These are phyloP conservation scores for Carex kokanica DNA, from an alignment of 176 grass and related monocot species.

Conservation along the genomic window DNA sequence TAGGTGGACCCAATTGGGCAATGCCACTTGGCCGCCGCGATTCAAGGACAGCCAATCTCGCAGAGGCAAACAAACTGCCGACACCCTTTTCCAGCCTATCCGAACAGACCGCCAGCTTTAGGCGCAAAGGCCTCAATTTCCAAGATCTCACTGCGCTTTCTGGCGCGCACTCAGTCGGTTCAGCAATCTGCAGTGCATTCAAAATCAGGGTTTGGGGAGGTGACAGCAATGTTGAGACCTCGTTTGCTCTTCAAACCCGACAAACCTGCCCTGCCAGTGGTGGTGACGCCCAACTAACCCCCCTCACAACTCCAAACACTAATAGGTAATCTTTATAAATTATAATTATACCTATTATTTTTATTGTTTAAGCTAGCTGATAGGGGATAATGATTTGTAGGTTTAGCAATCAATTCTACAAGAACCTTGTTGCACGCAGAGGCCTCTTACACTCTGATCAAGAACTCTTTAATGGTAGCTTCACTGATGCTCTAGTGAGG, in stretches of 20 bases:
- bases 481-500: slow-evolving; percentile 36
- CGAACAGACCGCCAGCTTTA: slow-evolving; percentile 22
- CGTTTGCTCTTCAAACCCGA: neutral
- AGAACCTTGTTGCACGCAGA: slow-evolving; percentile 30
- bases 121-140: slow-evolving; percentile 30
- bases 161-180: slow-evolving; percentile 36
- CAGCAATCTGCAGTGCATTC: slow-evolving; percentile 36
- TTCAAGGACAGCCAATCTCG: slow-evolving; percentile 17
- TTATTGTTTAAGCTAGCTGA: neutral
- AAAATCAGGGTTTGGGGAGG: slow-evolving; percentile 18
- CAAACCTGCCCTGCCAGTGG: slow-evolving; percentile 11
- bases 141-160: slow-evolving; percentile 44
- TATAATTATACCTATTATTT: neutral
- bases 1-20: slow-evolving; percentile 9
- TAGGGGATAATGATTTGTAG: slow-evolving; percentile 16
- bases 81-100: slow-evolving; percentile 11
- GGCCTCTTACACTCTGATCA: slow-evolving; percentile 70
- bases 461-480: slow-evolving; percentile 54
- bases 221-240: neutral
- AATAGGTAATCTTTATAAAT: neutral
- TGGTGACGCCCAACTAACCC: neutral
- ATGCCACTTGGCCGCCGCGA: slow-evolving; percentile 47
- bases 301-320: slow-evolving; percentile 24
- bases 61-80: slow-evolving; percentile 34
- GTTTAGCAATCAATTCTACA: slow-evolving; percentile 79